Evolutionary conservation across 768 basidiomycete genomes (phyloP), one percentile per base, ranked within the genome.

Genomic region (Leucogyrophana mollusca): DNA sequence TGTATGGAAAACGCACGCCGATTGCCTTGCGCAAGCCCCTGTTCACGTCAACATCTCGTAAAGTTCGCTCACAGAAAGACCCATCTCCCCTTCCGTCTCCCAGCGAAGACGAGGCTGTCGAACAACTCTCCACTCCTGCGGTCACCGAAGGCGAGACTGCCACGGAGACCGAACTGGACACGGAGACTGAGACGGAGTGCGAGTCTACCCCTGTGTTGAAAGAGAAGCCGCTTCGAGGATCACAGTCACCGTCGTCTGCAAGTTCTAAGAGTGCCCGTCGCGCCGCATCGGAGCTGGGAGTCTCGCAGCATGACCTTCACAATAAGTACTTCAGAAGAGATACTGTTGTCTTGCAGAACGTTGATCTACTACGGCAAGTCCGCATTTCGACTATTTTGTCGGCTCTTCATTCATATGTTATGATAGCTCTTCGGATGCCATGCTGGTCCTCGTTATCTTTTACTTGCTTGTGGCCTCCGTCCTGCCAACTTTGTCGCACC

Each of bases 311-410:
- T 64, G 96, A 98, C 61, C 69, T 99, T 32, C 71, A 91, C 52
- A 85, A 90, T 66, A 80, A 83, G 56, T 99, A 93, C 66, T 97
- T 99, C 74, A 71, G 89, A 45, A 82, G 90, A 50, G 96, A 98
- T 60, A 76, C 83, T 3, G 79, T 98, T 16, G 74, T 90, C 18
- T 67, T 97, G 41, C 72, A 75, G 27, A 92, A 95, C 58, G 57
- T 95, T 17, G 96, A 99, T 66, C 51, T 93, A 13, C 74, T 96
- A 57, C 77, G 95, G 94, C 92, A 56, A 43, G 80, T 61, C 25
- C 4, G 45, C 48, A 33, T 45, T 44, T 21, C 9, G 18, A 25
- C 21, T 38, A 40, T 3, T 34, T 14, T 38, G 0, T 2, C 39
- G 44, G 37, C 51, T 42, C 41, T 51, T 51, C 41, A 38, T 46